Percentiles rank a stretch among this genome's conserved stretches.
Evolutionary conservation across 306 rosid species (phyloP).

Genomic region (Vigna hirtella): DNA sequence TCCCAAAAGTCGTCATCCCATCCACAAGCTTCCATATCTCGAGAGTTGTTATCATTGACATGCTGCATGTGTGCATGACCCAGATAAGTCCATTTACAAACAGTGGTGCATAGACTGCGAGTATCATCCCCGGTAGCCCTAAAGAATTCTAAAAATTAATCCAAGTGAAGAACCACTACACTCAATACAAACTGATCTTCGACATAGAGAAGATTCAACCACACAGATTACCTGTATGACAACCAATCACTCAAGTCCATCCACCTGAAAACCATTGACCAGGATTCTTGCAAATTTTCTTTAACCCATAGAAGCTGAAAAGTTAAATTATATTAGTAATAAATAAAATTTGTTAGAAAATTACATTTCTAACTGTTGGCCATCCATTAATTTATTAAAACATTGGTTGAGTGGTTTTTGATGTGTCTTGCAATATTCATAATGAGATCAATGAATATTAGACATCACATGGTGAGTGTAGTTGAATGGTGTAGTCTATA

Average conservation of each 20-base stretch:
- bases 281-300: conserved; percentile 92
- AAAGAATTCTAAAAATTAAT: conserved; percentile 41
- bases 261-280: conserved; percentile 98
- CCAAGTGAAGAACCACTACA: conserved; percentile 41
- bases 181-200: conserved; percentile 35
- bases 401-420: neutral
- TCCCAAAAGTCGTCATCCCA: conserved; percentile 99
- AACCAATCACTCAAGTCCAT: conserved; percentile 99
- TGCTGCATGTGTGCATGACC: conserved; percentile 99
- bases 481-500: neutral
- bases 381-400: neutral
- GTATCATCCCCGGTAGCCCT: conserved; percentile 99
- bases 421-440: conserved; percentile 1
- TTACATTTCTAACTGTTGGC: neutral
- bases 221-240: conserved; percentile 78
- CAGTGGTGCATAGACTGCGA: conserved; percentile 95
- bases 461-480: neutral
- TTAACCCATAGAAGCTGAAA: conserved; percentile 97
- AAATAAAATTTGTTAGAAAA: neutral
- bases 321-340: conserved; percentile 39
- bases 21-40: conserved; percentile 95
- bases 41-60: conserved; percentile 68
- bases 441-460: neutral
- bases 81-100: conserved; percentile 98
- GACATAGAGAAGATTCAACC: conserved; percentile 32